Percentiles rank a stretch among this genome's conserved stretches.
These are phyloP conservation scores for Phytophthora sp. DNA, from an alignment of 352 stramenopile genomes.

Conservation along the genomic window DNA sequence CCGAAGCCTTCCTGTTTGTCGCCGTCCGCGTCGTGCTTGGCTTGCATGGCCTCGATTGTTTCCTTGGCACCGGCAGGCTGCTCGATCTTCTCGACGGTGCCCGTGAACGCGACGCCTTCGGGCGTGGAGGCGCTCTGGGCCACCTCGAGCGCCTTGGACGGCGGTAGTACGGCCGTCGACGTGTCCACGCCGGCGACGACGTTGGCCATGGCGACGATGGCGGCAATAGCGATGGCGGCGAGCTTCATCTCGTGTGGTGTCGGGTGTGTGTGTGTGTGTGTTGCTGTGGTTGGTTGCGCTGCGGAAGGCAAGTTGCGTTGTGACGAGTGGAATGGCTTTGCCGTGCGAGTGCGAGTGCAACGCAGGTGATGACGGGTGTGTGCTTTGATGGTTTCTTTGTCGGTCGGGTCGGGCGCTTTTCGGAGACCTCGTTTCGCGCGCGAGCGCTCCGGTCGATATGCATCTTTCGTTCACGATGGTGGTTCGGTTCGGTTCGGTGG, in stretches of 20 bases:
- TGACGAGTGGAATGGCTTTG: not conserved
- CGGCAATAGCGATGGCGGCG: not conserved
- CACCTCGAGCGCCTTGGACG: constrained; percentile 6
- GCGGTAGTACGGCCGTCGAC: not conserved
- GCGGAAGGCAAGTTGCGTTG: constrained; percentile 8
- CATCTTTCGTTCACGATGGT: too few species aligned
- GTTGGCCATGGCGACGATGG: not conserved
- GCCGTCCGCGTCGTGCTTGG: not conserved
- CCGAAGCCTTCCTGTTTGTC: not conserved
- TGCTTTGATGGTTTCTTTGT: too few species aligned
- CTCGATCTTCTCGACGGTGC: constrained; percentile 10
- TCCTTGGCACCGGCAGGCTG: not conserved
- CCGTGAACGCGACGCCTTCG: constrained; percentile 6
- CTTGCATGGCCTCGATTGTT: not conserved
- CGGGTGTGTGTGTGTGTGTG: not conserved
- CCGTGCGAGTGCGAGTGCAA: too few species aligned
- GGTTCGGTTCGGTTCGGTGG: too few species aligned
- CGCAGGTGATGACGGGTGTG: not conserved
- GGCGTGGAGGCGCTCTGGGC: not conserved
- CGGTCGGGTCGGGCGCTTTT: not conserved
- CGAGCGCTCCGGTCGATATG: too few species aligned
- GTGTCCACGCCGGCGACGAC: not conserved
- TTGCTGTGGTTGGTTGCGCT: not conserved
- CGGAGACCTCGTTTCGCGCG: too few species aligned
- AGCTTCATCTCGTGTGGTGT: not conserved